phyloP scores from a whole-genome alignment of 371 early-diverging fungal genomes.

The Gilbertella persicaria region DNA sequence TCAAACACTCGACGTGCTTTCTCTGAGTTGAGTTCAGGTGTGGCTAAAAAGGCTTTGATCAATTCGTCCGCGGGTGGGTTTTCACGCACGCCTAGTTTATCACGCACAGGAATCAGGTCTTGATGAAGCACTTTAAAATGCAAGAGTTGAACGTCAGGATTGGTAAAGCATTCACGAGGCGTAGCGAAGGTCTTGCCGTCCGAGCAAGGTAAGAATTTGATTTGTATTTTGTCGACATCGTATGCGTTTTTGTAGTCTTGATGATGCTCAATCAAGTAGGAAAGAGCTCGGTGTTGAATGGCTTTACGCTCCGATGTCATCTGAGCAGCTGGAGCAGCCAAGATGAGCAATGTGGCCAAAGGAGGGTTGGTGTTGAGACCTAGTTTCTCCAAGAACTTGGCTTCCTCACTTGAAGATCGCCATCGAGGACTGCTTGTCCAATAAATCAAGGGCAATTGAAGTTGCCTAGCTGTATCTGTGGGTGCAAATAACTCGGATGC shows the following conservation, averaged over 20 bases:
- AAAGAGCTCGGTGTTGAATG: slow-evolving; percentile 55
- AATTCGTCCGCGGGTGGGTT: slow-evolving; percentile 58
- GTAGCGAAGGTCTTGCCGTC: slow-evolving; percentile 40
- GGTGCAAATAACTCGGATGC: slow-evolving; percentile 78
- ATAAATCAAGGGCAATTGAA: slow-evolving; percentile 72
- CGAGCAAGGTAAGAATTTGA: slow-evolving; percentile 68
- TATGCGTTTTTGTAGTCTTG: slow-evolving; percentile 55
- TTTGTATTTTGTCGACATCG: slow-evolving; percentile 40
- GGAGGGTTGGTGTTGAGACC: slow-evolving; percentile 67
- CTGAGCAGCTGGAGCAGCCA: slow-evolving; percentile 46
- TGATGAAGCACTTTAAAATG: slow-evolving; percentile 67
- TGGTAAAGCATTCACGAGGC: slow-evolving; percentile 67
- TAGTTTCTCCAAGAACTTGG: slow-evolving; percentile 64
- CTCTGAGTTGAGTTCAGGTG: slow-evolving; percentile 39
- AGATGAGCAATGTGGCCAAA: slow-evolving; percentile 47
- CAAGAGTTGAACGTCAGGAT: slow-evolving; percentile 63
- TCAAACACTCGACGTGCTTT: slow-evolving; percentile 65
- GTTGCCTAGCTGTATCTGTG: slow-evolving; percentile 53
- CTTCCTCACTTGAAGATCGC: slow-evolving; percentile 53
- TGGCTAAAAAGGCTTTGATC: slow-evolving; percentile 44
- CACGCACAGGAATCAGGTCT: slow-evolving; percentile 56
- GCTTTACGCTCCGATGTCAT: slow-evolving; percentile 21
- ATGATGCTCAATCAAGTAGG: slow-evolving; percentile 77
- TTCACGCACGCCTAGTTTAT: slow-evolving; percentile 70
- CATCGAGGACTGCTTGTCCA: slow-evolving; percentile 64